Conservation (phyloP, 1,139 yeast species). For the Meyerozyma carpophila region DNA sequence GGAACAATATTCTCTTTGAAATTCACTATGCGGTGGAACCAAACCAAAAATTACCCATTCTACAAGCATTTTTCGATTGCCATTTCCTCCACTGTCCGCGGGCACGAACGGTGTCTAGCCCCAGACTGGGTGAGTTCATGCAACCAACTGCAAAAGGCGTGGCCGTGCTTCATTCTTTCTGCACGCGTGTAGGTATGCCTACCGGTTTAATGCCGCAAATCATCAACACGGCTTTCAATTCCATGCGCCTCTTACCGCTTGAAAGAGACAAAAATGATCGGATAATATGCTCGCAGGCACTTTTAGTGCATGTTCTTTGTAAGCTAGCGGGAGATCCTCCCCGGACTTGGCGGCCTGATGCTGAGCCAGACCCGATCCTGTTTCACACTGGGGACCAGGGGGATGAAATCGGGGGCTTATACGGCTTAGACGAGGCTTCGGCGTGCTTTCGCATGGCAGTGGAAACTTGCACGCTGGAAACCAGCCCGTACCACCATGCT, state of each 20-base stretch:
- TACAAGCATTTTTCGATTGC: conserved; percentile 58
- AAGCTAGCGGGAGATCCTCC: conserved; percentile 63
- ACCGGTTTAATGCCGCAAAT: conserved; percentile 36
- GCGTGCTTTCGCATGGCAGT: neutral
- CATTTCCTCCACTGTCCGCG: conserved; percentile 72
- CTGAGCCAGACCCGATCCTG: conserved; percentile 21
- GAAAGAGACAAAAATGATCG: conserved; percentile 64
- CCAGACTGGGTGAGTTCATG: conserved; percentile 38
- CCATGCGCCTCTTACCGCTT: conserved; percentile 65
- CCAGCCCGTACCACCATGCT: conserved; percentile 69
- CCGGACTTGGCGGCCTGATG: conserved; percentile 61
- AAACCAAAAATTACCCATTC: conserved; percentile 46
- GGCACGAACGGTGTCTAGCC: conserved; percentile 55
- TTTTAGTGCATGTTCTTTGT: conserved; percentile 61
- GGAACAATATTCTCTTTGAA: neutral
- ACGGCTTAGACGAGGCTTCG: neutral
- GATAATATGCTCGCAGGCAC: conserved; percentile 59
- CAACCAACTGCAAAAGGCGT: conserved; percentile 96
- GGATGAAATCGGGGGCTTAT: neutral
- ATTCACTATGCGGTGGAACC: conserved; percentile 5
- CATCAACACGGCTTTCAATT: conserved; percentile 51
- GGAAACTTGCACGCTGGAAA: neutral
- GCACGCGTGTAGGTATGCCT: conserved; percentile 50
- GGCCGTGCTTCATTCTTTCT: conserved; percentile 58
- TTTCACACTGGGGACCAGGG: neutral